Conservation (phyloP, 2,329 filamentous ascomycete species). For the Scedosporium minutisporum region DNA sequence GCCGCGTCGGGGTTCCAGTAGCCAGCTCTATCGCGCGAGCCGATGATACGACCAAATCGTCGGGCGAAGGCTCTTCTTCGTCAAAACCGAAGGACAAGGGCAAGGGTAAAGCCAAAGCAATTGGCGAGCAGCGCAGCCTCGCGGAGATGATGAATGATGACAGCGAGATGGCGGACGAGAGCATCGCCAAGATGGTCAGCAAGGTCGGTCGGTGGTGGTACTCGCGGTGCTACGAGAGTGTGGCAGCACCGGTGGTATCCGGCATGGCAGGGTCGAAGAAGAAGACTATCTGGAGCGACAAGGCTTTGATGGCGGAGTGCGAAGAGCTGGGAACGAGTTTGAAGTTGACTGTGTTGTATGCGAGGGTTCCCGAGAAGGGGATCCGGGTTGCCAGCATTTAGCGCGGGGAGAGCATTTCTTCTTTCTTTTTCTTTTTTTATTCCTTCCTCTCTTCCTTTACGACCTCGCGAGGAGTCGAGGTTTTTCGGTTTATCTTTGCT, state of each 20-base stretch:
- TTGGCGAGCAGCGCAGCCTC: conserved; percentile 40
- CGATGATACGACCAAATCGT: conserved; percentile 5
- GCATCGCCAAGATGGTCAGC: conserved; percentile 85
- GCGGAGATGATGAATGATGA: conserved; percentile 66
- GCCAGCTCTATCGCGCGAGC: conserved; percentile 38
- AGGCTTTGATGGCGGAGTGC: conserved; percentile 68
- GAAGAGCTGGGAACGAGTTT: conserved; percentile 79
- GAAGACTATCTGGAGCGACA: conserved; percentile 68
- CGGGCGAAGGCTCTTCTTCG: not conserved
- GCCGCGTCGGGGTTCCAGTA: conserved; percentile 68
- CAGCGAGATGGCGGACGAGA: conserved; percentile 64
- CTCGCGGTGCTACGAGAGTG: conserved; percentile 76
- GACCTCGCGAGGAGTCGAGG: not conserved
- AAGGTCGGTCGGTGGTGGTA: conserved; percentile 97
- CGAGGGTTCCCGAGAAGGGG: conserved; percentile 58
- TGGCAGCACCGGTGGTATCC: conserved; percentile 37
- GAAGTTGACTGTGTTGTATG: conserved; percentile 84
- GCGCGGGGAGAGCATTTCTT: conserved; percentile 2
- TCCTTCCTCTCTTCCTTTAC: conserved; percentile 7
- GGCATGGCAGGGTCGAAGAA: conserved; percentile 21
- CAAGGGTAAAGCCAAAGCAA: conserved; percentile 7
- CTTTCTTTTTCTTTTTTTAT: conserved; percentile 9
- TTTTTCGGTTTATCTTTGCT: not conserved
- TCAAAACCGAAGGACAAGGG: not conserved
- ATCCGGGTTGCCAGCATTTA: conserved; percentile 9